Evolutionary conservation across 2,329 filamentous ascomycete species (phyloP).

Genomic region (Calonectria fujianensis): DNA sequence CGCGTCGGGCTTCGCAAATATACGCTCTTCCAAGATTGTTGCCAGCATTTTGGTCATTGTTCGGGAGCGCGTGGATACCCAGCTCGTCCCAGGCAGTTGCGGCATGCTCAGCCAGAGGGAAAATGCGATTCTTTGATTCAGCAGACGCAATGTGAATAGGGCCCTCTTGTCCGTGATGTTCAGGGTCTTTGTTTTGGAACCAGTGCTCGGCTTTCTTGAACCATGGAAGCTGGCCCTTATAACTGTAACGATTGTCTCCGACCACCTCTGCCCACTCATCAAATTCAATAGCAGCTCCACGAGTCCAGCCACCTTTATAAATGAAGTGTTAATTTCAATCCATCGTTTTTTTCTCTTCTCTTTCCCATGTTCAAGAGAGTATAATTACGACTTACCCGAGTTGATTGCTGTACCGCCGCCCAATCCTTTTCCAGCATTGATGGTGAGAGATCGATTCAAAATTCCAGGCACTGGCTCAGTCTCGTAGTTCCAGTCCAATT

Average conservation of each 20-base stretch:
- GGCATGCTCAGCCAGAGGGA: constrained; percentile 61
- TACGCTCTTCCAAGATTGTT: too few relatives aligned
- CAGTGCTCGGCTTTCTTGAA: constrained; percentile 63
- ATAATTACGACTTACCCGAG: constrained; percentile 11
- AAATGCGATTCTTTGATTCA: constrained; percentile 58
- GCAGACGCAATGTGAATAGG: constrained; percentile 59
- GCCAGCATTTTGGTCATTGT: too few relatives aligned
- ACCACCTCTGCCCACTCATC: constrained; percentile 64
- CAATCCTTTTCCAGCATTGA: constrained; percentile 62
- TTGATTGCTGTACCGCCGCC: constrained; percentile 34
- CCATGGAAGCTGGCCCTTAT: constrained; percentile 67
- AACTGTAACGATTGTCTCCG: constrained; percentile 65
- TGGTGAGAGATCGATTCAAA: constrained; percentile 49
- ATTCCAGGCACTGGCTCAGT: constrained; percentile 56
- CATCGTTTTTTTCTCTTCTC: background rate
- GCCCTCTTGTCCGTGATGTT: constrained; percentile 50
- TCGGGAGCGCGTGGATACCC: too few relatives aligned
- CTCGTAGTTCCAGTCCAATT: constrained; percentile 61
- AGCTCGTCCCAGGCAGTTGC: constrained; percentile 59
- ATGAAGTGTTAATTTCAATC: background rate
- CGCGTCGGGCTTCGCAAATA: too few relatives aligned
- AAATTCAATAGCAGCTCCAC: constrained; percentile 66
- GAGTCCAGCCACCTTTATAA: constrained; percentile 61
- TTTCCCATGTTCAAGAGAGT: too few relatives aligned
- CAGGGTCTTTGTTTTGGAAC: constrained; percentile 53